Base-by-base conservation (phyloP, 106 monocot species). In the Dendrobium nobile region DNA sequence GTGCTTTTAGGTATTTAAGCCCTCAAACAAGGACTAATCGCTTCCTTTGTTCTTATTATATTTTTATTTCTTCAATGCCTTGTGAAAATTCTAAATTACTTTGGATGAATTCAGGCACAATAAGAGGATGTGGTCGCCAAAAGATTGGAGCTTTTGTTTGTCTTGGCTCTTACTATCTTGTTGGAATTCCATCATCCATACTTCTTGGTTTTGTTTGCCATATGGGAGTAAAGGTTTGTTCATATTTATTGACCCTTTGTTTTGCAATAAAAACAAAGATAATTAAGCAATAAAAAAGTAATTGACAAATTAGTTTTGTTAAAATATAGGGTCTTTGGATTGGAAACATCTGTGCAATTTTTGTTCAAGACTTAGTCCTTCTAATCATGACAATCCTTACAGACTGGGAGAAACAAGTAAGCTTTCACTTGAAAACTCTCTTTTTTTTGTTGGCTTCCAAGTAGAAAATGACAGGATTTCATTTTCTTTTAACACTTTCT, bases 311-410 rank as follows among this genome's bases (percentile, higher is more conserved):
- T 58, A 19, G 47, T 47, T 7, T 10, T 47, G 47, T 37, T 37
- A 47, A 9, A 18, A 67, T 67, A 2, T 26, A 75, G 74, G 74
- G 74, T 26, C 74, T 75, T 44, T 75, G 74, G 74, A 44, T 44
- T 75, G 74, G 74, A 26, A 75, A 42, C 17, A 75, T 75, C 19
- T 75, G 40, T 75, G 74, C 74, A 0, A 41, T 43, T 75, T 75
- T 42, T 75, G 42, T 75, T 16, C 74, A 42, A 44, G 74, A 75
- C 20, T 0, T 75, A 2, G 40, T 20, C 5, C 44, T 42, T 75
- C 20, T 75, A 16, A 75, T 16, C 40, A 75, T 75, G 20, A 19
- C 42, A 75, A n/a, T 20, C 17, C 16, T 16, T 44, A 42, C 41
- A 17, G 20, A 75, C 9, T 75, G 74, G 74, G 20, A 75, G 40